Base-by-base conservation (phyloP, 2,329 filamentous ascomycete species). In the Cercospora sp. region DNA sequence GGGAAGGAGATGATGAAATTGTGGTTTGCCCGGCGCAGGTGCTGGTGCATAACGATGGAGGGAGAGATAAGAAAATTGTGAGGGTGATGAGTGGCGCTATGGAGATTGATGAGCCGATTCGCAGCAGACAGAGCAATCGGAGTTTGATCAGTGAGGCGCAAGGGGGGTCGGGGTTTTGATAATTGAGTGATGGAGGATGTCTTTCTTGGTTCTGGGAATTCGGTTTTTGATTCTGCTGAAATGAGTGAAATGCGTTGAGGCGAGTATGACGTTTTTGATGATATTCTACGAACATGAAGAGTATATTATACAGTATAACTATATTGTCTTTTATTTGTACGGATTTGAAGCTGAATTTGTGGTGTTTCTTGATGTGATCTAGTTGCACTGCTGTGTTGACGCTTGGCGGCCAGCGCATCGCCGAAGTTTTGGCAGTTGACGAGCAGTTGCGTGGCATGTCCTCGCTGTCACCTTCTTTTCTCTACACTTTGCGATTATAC, bases 21-120 rank as follows among this genome's bases (percentile, higher is more conserved):
- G 94, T 98, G 58, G 93, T 99, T 55, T 97, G 91, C 77, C 94
- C 94, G 9, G 95, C 96, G 6, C 94, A 98, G 80, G 95, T 99
- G 40, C 87, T 98, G 69, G 88, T 97, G 64, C 78, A 77, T 28
- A 79, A 77, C 57, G 80, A 81, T 45, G 71, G 67, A n/a, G 73
- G 74, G 3, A 73, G 70, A 58, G 75, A 75, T 2, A 84, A 83
- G 75, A 84, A 84, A 74, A 80, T 85, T 24, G 83, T 85, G 3
- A 78, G 83, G 32, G 81, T 84, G 7, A 76, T 83, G 77, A 84
- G 82, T 72, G 83, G 82, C 2, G 82, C 83, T 8, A 84, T 85
- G 82, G 82, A 82, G 64, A 81, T 84, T 66, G 76, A 79, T 64
- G 74, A 76, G 59, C 75, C 75, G 18, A 74, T 76, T 18, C 70